Percentiles rank a stretch among this genome's conserved stretches.
phyloP scores from a whole-genome alignment of 2,329 filamentous ascomycete species.

The Colletotrichum filicis region DNA sequence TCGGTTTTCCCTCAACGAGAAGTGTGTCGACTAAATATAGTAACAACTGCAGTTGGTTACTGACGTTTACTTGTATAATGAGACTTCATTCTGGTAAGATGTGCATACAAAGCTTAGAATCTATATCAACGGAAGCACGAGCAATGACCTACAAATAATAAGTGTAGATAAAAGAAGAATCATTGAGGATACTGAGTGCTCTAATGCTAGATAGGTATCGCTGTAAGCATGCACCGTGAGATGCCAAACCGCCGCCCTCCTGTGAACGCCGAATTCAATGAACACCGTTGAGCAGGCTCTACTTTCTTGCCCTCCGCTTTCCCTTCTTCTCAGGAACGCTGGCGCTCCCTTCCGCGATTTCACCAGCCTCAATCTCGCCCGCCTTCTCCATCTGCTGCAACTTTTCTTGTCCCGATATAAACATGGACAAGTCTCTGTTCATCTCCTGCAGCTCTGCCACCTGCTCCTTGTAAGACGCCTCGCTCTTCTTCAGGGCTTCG shows the following conservation, averaged over 20 bases:
- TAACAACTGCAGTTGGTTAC: no score
- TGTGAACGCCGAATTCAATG: neutral
- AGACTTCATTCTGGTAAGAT: no score
- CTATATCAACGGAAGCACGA: no score
- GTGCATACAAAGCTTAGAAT: no score
- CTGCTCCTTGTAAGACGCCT: constrained; percentile 67
- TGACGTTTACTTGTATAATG: no score
- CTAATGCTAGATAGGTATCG: neutral
- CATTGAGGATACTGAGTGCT: no score
- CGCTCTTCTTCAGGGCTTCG: constrained; percentile 65
- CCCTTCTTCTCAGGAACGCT: constrained; percentile 71
- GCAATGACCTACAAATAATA: no score
- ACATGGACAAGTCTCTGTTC: constrained; percentile 88
- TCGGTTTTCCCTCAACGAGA: no score
- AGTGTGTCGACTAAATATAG: no score
- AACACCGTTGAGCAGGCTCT: constrained; percentile 29
- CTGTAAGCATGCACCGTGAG: neutral
- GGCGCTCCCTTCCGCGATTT: constrained; percentile 79
- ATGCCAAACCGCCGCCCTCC: neutral
- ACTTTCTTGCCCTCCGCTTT: constrained; percentile 63
- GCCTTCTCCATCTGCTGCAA: constrained; percentile 75
- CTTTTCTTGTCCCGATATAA: constrained; percentile 86
- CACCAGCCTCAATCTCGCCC: constrained; percentile 71
- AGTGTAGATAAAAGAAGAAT: no score
- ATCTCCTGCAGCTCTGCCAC: constrained; percentile 83